These are phyloP conservation scores for Pholiota conissans DNA, from an alignment of 768 basidiomycete species.

Conservation along the genomic window DNA sequence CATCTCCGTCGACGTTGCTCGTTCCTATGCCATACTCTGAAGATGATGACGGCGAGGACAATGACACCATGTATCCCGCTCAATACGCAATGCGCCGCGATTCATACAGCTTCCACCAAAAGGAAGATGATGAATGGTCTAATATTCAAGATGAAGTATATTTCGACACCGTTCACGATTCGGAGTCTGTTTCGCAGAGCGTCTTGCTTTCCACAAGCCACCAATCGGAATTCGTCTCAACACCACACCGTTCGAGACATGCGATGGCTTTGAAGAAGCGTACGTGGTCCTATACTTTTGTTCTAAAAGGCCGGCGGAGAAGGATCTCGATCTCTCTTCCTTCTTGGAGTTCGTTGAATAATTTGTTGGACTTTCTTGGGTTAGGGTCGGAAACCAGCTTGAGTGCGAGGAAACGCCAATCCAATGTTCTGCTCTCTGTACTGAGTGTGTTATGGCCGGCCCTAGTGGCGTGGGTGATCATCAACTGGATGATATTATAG, in stretches of 20 bases:
- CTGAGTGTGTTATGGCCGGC: slow-evolving; percentile 39
- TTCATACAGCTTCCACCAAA: slow-evolving; percentile 22
- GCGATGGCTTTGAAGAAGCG: slow-evolving; percentile 12
- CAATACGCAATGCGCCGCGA: slow-evolving; percentile 48
- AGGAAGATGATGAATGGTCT: slow-evolving; percentile 39
- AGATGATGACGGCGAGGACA: slow-evolving; percentile 48
- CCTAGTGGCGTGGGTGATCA: slow-evolving; percentile 32
- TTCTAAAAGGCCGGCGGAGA: slow-evolving; percentile 52
- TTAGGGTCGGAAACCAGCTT: not conserved
- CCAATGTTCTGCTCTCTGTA: slow-evolving; percentile 30
- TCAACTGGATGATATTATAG: slow-evolving; percentile 36
- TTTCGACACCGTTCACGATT: slow-evolving; percentile 6
- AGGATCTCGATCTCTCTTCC: slow-evolving; percentile 52
- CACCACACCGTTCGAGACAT: slow-evolving; percentile 27
- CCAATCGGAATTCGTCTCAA: slow-evolving; percentile 37
- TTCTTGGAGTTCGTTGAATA: slow-evolving; percentile 18
- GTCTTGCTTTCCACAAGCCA: slow-evolving; percentile 14
- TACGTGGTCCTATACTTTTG: slow-evolving; percentile 51
- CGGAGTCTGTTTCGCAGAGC: slow-evolving; percentile 3
- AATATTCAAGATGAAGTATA: slow-evolving; percentile 20
- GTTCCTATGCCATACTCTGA: slow-evolving; percentile 25
- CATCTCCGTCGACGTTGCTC: slow-evolving; percentile 32
- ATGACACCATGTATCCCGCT: slow-evolving; percentile 49
- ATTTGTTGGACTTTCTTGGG: slow-evolving; percentile 23
- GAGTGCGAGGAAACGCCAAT: slow-evolving; percentile 8